These are phyloP conservation scores for Colletotrichum chlorophyti DNA, from an alignment of 2,329 filamentous ascomycete genomes.

Conservation along the genomic window DNA sequence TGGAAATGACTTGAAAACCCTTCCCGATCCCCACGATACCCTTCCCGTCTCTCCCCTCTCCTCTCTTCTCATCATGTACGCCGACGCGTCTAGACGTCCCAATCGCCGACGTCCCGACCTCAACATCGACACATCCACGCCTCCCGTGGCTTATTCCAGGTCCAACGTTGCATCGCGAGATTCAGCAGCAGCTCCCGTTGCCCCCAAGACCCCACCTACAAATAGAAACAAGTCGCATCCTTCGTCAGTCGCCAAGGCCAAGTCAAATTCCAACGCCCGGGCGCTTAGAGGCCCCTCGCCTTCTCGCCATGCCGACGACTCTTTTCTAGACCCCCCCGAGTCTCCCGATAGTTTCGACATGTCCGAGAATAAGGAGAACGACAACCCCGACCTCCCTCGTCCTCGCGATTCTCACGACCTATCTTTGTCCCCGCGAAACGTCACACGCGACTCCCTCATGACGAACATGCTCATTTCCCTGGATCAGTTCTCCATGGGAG, in stretches of 20 bases:
- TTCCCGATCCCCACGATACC: constrained; percentile 24
- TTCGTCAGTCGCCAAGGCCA: constrained; percentile 30
- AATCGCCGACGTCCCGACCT: constrained; percentile 32
- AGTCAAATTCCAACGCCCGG: constrained; percentile 41
- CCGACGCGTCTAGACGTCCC: constrained; percentile 23
- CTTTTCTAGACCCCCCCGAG: constrained; percentile 47
- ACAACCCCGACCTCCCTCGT: constrained; percentile 35
- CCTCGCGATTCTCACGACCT: constrained; percentile 82
- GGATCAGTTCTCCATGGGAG: constrained; percentile 75
- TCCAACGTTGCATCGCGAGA: constrained; percentile 20
- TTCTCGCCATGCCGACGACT: constrained; percentile 39
- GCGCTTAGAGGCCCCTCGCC: constrained; percentile 37
- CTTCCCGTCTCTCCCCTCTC: neutral
- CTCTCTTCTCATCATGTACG: constrained; percentile 26
- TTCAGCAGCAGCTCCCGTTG: neutral
- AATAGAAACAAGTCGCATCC: constrained; percentile 22
- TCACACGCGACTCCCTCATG: constrained; percentile 88
- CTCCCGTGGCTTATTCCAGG: constrained; percentile 12
- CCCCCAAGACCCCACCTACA: constrained; percentile 24
- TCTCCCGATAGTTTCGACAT: constrained; percentile 42
- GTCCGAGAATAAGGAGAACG: constrained; percentile 37
- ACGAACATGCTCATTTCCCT: constrained; percentile 95
- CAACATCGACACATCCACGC: constrained; percentile 29
- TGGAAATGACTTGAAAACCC: constrained; percentile 28
- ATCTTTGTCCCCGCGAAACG: constrained; percentile 76